Evolutionary conservation across 495 filamentous ascomycete genomes (phyloP), one percentile per base, ranked within the genome.

Genomic region (Aspergillus incahuasiensis): DNA sequence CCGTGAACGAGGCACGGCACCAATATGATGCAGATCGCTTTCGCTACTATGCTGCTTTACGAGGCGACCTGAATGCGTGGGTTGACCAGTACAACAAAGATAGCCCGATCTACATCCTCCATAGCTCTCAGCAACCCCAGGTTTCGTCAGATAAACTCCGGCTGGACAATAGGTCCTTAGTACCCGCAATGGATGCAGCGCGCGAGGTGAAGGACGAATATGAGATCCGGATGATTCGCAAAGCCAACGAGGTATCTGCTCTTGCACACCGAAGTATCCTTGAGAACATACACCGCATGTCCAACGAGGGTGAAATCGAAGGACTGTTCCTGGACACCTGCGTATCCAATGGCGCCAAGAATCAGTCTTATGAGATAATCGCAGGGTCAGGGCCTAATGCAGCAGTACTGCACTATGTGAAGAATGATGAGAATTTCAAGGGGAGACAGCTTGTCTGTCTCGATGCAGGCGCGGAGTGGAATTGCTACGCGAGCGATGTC

Each of bases 401-500:
- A 3, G 85, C 85, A 21, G 87, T 86, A 0, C 75, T 97, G n/a
- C 92, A 97, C 69, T 97, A 97, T 68, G 75, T 80, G 6, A 78
- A 77, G 22, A 97, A 97, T 65, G 75, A 94, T 62, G 78, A 87
- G 57, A 71, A 83, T 5, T 77, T 97, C 34, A 63, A 72, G 4
- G 82, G 82, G 2, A 76, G 80, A 48, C 85, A 91, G 64, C 74
- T 92, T 16, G 75, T 96, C 22, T 85, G 89, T 55, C 74, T 96
- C 7, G 92, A 97, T 66, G 92, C 91, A 1, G 91, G 89, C 6
- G 82, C 83, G 32, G 92, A 96, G 66, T 95, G 82, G 80, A 70
- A 85, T 12, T 90, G 88, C 67, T 97, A 97, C 64, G 90, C 90
- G n/a, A 85, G 83, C 48, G 92, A 97, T 60, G 81, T 97, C 34